Percentiles rank a stretch among this genome's conserved stretches.
These are phyloP conservation scores for Hortiboletus flavorubellus DNA, from an alignment of 768 basidiomycete genomes.

Conservation along the genomic window DNA sequence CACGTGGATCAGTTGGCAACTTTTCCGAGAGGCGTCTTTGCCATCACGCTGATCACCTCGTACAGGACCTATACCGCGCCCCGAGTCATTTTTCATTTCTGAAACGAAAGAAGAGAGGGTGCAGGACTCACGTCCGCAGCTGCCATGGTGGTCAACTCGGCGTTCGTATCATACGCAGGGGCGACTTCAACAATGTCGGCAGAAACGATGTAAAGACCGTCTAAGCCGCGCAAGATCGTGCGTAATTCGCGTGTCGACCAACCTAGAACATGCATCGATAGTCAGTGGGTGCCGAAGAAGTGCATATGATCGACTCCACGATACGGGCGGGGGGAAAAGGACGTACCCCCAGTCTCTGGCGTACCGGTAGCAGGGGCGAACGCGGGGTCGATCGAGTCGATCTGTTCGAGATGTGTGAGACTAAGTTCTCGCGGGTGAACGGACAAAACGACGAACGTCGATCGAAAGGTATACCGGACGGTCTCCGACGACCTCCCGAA, in stretches of 20 bases:
- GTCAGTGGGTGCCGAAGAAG: not conserved
- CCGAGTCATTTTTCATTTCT: not conserved
- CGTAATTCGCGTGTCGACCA: conserved; percentile 84
- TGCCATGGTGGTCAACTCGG: conserved; percentile 60
- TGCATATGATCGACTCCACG: no score
- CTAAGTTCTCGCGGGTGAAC: not conserved
- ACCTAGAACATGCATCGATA: conserved; percentile 8
- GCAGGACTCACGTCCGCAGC: conserved; percentile 50
- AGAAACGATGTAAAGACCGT: conserved; percentile 72
- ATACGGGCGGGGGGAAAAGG: not conserved
- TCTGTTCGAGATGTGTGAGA: conserved; percentile 35
- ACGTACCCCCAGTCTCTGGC: conserved; percentile 69
- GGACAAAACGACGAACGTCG: conserved; percentile 44
- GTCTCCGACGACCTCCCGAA: conserved; percentile 72
- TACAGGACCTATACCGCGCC: conserved; percentile 53
- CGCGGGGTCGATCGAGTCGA: conserved; percentile 77
- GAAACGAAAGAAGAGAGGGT: not conserved
- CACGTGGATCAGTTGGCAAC: conserved; percentile 22
- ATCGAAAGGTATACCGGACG: conserved; percentile 77
- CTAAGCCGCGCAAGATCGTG: conserved; percentile 70
- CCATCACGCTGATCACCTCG: conserved; percentile 77
- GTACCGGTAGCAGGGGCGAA: conserved; percentile 85
- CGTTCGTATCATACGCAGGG: conserved; percentile 73
- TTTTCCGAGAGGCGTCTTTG: conserved; percentile 74
- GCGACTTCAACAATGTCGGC: conserved; percentile 86